Base-by-base conservation (phyloP, 306 rosid genomes). In the Lotus japonicus region DNA sequence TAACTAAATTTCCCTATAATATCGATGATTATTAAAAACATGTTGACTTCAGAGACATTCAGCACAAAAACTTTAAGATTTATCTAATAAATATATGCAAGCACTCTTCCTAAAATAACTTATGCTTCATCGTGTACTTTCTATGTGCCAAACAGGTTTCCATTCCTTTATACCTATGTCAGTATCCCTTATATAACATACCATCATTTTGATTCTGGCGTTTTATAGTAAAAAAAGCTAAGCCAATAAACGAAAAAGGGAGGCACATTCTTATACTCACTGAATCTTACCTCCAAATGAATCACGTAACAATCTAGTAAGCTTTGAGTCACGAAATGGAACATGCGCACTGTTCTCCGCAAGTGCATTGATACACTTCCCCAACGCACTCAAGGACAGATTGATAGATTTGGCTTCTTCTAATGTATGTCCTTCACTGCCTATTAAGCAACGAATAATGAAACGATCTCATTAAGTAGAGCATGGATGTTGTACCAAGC, bases 241-340 rank as follows among this genome's bases (percentile, higher is more conserved):
- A 31, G 4, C 16, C 59, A 59, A 31, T 31, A 9, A 42, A 53
- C 36, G n/a, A n/a, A 58, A 31, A 71, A 31, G 35, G 43, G 56
- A 75, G 18, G 19, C 42, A 14, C 39, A 52, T 63, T 49, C 36
- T 58, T 33, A 19, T 62, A 74, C 73, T 66, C 11, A n/a, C 41
- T 59, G 11, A 60, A 74, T 52, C 82, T 62, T 81, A 91, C 99
- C 99, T 48, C 99, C 99, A 81, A 95, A 95, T 44, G 99, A 95
- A 84, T 95, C 99, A 12, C 90, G 84, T 61, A 95, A 84, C 66
- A 95, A 81, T 80, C 99, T 87, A 14, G 99, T 95, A 65, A 95
- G 96, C 94, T 95, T 95, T 65, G 99, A 90, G 87, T 95, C 99
- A 71, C 99, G 95, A 60, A 95, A 88, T 69, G 99, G 99, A 74